Evolutionary conservation across 768 basidiomycete species (phyloP), one percentile per base, ranked within the genome.

Genomic region (Boletus sp.): DNA sequence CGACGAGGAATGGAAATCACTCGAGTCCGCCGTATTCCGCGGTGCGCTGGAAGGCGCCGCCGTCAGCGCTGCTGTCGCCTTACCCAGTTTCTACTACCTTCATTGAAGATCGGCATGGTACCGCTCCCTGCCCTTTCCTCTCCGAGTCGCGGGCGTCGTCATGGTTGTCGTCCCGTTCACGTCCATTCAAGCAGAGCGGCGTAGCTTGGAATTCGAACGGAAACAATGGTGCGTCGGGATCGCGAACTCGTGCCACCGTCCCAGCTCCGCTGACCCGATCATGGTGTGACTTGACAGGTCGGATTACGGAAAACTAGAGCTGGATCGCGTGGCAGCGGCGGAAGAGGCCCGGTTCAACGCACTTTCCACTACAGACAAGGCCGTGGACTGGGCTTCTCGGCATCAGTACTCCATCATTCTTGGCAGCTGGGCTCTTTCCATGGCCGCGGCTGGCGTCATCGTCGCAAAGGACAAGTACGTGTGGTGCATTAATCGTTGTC

Each of bases 341-440:
- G 62, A 67, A 45, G 73, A 79, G 44, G 71, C 68, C 18, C 71
- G 75, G 47, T 89, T 89, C 82, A 74, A 78, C 12, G 59, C 66
- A 2, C 63, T 92, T 65, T 71, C 78, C 2, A 62, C 75, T 7
- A 70, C 60, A 29, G 79, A 88, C 35, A 89, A 89, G 66, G 57
- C 80, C 20, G 65, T 72, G 5, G 86, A 90, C 62, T 90, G 86
- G 81, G 82, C 83, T 1, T 67, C 65, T 17, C 78, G 86, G 14
- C 86, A 90, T 61, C 81, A 90, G 67, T 92, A 87, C 60, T 81
- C 82, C 48, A 72, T 90, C 63, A 91, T 93, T 54, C 76, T 88
- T 29, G 86, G 85, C 30, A 81, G 85, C 42, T 92, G 91, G 91
- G 88, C 85, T 1, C 68, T 78, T 8, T 85, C 85, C 67, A 78